Conservation (phyloP, 495 filamentous ascomycete genomes). For the Penicillium bialowiezense region DNA sequence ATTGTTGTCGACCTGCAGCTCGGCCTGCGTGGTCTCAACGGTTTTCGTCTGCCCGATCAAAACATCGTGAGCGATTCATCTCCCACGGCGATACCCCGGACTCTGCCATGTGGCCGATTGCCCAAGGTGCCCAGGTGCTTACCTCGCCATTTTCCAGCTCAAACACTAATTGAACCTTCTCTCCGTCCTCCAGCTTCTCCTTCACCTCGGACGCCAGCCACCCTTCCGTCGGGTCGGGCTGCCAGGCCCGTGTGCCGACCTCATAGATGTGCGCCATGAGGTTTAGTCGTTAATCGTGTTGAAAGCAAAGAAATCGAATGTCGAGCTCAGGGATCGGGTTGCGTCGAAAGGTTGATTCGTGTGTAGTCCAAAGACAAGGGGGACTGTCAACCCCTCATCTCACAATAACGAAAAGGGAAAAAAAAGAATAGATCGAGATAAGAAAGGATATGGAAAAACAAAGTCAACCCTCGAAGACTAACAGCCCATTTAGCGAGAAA, state of each 20-base stretch:
- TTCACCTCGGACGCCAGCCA: conserved; percentile 96
- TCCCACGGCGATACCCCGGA: not conserved
- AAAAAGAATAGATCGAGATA: too few relatives aligned
- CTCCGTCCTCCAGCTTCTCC: conserved; percentile 78
- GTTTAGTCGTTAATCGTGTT: conserved; percentile 6
- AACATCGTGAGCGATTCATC: conserved; percentile 20
- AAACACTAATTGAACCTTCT: conserved; percentile 84
- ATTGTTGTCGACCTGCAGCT: conserved; percentile 72
- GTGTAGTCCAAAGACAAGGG: conserved; percentile 31
- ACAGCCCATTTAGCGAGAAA: conserved; percentile 41
- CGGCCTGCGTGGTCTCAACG: conserved; percentile 76
- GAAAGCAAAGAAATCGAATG: conserved; percentile 1
- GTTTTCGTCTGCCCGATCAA: conserved; percentile 59
- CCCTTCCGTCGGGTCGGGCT: conserved; percentile 90
- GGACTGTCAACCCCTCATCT: conserved; percentile 29
- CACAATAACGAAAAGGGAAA: conserved; percentile 10
- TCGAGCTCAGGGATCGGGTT: conserved; percentile 1
- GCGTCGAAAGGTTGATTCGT: conserved; percentile 2
- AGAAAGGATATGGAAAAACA: not conserved
- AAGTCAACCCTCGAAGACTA: conserved; percentile 8
- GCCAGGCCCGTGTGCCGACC: conserved; percentile 96
- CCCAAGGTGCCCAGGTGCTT: conserved; percentile 28
- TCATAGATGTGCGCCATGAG: conserved; percentile 90
- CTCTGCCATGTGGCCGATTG: not conserved
- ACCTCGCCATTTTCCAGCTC: conserved; percentile 92